Percentiles rank a stretch among this genome's conserved stretches.
Conservation (phyloP, 225 moss, liverwort and hornwort genomes). For the Ulota crispa region DNA sequence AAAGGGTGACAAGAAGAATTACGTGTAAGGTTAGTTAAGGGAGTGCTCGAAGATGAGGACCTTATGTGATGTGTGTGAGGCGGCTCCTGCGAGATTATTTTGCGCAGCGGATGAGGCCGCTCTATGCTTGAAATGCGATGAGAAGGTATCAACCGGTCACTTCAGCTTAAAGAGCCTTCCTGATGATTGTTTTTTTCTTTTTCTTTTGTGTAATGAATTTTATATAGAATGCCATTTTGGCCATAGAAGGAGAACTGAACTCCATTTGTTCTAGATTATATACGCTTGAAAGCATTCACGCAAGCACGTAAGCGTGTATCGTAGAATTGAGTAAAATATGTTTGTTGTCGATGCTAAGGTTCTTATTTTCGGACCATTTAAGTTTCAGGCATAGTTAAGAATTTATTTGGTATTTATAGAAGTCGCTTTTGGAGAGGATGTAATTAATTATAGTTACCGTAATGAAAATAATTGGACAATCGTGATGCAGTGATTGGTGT, state of each 20-base stretch:
- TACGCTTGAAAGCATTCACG: not conserved
- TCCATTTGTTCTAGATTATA: not conserved
- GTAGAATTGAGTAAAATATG: too few species aligned
- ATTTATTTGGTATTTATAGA: not conserved
- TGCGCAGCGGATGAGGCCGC: constrained; percentile 99
- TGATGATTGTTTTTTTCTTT: too few species aligned
- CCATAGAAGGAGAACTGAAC: not conserved
- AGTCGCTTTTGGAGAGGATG: not conserved
- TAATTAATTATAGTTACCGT: not conserved
- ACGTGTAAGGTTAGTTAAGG: not conserved
- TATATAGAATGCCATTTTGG: not conserved
- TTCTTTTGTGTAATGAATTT: not conserved
- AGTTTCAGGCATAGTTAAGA: too few species aligned
- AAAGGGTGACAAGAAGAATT: not conserved
- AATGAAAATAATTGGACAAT: not conserved
- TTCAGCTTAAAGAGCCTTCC: not conserved
- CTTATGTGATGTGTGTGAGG: constrained; percentile 94
- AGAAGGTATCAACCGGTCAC: constrained; percentile 60
- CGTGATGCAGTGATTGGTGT: not conserved
- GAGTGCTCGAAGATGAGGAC: constrained; percentile 65
- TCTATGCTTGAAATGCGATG: constrained; percentile 85
- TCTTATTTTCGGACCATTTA: not conserved
- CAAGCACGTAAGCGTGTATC: too few species aligned
- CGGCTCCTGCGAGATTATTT: constrained; percentile 83
- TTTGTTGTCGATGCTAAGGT: not conserved